Conservation (phyloP, 169 alveolate species). For the Perkinsus marinus region DNA sequence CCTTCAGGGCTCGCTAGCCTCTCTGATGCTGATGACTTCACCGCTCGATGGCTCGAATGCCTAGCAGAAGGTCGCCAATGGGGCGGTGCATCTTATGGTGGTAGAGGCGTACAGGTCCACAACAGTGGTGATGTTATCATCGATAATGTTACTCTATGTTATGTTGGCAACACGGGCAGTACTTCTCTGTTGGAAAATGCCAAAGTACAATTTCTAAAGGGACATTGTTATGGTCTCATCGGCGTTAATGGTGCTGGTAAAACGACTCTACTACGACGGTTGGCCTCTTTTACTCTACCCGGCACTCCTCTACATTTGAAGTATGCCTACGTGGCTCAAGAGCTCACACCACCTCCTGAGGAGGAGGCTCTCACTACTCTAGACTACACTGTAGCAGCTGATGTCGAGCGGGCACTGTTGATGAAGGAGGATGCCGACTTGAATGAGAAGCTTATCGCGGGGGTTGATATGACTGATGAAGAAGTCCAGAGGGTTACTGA, state of each 20-base stretch:
- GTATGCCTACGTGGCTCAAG: neutral
- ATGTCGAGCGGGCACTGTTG: neutral
- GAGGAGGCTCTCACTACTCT: neutral
- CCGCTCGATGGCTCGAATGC: neutral
- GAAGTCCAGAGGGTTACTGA: slow-evolving; percentile 38
- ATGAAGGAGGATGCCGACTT: neutral
- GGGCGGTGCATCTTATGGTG: neutral
- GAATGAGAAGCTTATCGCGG: neutral
- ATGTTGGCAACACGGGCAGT: neutral
- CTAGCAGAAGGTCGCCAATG: neutral
- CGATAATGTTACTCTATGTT: neutral
- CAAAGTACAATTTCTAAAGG: neutral
- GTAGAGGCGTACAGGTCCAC: neutral
- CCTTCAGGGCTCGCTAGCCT: neutral
- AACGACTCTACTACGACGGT: slow-evolving; percentile 62
- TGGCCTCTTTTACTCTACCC: neutral
- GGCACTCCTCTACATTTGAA: neutral
- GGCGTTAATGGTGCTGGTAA: slow-evolving; percentile 87
- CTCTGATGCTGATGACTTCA: neutral
- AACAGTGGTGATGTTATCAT: neutral
- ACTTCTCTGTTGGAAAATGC: neutral
- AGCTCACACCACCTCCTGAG: neutral
- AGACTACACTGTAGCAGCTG: neutral
- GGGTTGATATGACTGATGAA: slow-evolving; percentile 42
- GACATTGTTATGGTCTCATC: slow-evolving; percentile 18